Percentiles rank a stretch among this genome's conserved stretches.
These are phyloP conservation scores for Yamadazyma atlantica DNA, from an alignment of 1,139 yeast species.

Conservation along the genomic window DNA sequence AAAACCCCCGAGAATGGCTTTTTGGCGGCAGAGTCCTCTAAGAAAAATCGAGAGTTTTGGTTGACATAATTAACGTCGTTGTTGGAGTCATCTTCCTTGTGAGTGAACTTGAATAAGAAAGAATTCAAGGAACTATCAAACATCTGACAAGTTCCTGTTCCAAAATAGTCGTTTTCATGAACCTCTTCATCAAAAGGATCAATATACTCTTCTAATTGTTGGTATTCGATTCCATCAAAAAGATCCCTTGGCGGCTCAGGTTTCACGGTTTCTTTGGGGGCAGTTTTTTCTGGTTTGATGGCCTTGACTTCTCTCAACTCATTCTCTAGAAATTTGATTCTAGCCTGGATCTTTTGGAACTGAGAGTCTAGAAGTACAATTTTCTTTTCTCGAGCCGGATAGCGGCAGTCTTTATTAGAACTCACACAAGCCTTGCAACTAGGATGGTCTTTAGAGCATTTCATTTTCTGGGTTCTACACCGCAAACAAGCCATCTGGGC, in stretches of 20 bases:
- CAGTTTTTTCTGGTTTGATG: background rate
- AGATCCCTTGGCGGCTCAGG: background rate
- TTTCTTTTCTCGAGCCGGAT: slow-evolving; percentile 14
- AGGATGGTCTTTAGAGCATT: slow-evolving; percentile 16
- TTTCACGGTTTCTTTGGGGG: background rate
- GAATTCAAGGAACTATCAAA: slow-evolving; percentile 15
- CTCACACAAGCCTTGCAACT: slow-evolving; percentile 10
- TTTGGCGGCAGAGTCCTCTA: slow-evolving; percentile 8
- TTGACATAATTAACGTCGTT: background rate
- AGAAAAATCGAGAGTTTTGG: slow-evolving; percentile 8
- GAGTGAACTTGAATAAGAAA: slow-evolving; percentile 12
- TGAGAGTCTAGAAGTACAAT: slow-evolving; percentile 14
- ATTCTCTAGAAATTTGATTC: slow-evolving; percentile 10
- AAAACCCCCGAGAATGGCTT: slow-evolving; percentile 13
- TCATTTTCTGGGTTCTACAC: slow-evolving; percentile 16
- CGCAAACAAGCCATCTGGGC: slow-evolving; percentile 16
- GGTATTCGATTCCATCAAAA: slow-evolving; percentile 1
- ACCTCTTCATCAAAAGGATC: slow-evolving; percentile 13
- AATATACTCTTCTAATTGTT: slow-evolving; percentile 11
- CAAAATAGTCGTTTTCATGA: slow-evolving; percentile 10
- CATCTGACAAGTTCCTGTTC: slow-evolving; percentile 14
- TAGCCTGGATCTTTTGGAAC: slow-evolving; percentile 11
- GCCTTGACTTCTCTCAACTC: slow-evolving; percentile 9
- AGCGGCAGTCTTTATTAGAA: slow-evolving; percentile 13
- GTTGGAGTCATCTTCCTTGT: slow-evolving; percentile 1